phyloP scores from a whole-genome alignment of 2,329 filamentous ascomycete genomes.

The Neofusicoccum umdonicola region DNA sequence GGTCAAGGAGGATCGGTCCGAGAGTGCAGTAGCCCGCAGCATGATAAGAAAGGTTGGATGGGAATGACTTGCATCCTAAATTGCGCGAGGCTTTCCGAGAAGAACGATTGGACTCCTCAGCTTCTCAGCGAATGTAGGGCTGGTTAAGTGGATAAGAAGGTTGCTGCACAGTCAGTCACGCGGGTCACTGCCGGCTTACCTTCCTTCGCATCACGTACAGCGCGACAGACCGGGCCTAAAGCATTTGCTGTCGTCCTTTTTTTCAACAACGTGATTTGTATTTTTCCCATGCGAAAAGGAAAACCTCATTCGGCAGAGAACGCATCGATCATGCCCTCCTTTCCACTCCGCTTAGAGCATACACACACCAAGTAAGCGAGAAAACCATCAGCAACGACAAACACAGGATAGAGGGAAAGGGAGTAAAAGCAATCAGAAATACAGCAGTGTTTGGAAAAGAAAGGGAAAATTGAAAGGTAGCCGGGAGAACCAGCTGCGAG shows the following conservation, averaged over 20 bases:
- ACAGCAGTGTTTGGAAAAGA: slow-evolving; percentile 14
- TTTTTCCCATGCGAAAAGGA: slow-evolving; percentile 1
- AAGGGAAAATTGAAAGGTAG: not conserved
- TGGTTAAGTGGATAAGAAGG: not conserved
- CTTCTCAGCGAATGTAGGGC: not conserved
- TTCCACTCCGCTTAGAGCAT: slow-evolving; percentile 13
- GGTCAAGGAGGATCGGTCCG: not conserved
- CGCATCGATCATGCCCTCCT: slow-evolving; percentile 1
- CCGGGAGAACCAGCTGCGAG: not conserved
- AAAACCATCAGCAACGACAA: slow-evolving; percentile 1
- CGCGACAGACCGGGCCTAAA: not conserved
- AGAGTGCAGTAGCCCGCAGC: not conserved
- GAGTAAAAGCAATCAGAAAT: slow-evolving; percentile 14
- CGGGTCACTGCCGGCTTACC: not conserved
- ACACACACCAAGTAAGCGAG: slow-evolving; percentile 8
- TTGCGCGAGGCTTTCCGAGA: not conserved
- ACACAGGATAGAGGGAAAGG: slow-evolving; percentile 6
- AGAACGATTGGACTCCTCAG: not conserved
- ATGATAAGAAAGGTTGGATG: not conserved
- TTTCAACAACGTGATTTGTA: slow-evolving; percentile 7
- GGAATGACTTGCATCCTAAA: not conserved
- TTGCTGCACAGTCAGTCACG: not conserved
- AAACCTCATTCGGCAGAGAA: not conserved
- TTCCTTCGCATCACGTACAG: not conserved
- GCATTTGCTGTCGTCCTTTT: not conserved